phyloP scores from a whole-genome alignment of 495 filamentous ascomycete species.

The Rhypophila decipiens region DNA sequence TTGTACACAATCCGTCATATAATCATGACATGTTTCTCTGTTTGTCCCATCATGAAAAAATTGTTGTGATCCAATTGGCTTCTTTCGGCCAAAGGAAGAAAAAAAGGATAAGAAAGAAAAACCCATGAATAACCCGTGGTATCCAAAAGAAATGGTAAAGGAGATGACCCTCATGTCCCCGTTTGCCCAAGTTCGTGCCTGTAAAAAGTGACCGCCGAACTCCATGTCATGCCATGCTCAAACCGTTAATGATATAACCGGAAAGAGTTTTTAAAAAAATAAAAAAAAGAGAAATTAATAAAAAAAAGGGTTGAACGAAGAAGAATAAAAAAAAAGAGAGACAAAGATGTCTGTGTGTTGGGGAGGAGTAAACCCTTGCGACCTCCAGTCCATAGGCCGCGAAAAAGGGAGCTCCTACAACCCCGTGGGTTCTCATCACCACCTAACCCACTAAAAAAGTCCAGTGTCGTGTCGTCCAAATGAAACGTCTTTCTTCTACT shows the following conservation, averaged over 20 bases:
- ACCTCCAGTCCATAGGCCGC: conserved; percentile 10
- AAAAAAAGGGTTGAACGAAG: conserved; percentile 5
- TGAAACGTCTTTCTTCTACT: background rate
- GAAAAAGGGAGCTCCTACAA: background rate
- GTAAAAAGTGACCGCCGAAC: background rate
- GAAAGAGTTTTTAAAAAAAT: conserved; percentile 7
- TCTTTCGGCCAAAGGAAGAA: too few relatives aligned
- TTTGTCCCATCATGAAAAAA: too few relatives aligned
- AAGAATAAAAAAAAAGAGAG: conserved; percentile 12
- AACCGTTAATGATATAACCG: conserved; percentile 1
- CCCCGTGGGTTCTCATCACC: too few relatives aligned
- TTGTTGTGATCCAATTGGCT: too few relatives aligned
- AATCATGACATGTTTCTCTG: too few relatives aligned
- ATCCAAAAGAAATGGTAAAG: background rate
- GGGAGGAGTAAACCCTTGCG: conserved; percentile 1
- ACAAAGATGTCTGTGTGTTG: background rate
- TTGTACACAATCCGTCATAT: too few relatives aligned
- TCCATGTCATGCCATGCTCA: conserved; percentile 11
- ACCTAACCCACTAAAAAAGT: background rate
- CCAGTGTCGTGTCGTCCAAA: background rate
- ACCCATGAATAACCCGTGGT: background rate
- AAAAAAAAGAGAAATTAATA: conserved; percentile 12
- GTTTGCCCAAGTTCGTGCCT: background rate
- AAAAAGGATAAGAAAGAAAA: background rate
- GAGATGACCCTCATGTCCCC: too few relatives aligned